Conservation (phyloP, 805 yeast species). For the Dipodascopsis tothii region DNA sequence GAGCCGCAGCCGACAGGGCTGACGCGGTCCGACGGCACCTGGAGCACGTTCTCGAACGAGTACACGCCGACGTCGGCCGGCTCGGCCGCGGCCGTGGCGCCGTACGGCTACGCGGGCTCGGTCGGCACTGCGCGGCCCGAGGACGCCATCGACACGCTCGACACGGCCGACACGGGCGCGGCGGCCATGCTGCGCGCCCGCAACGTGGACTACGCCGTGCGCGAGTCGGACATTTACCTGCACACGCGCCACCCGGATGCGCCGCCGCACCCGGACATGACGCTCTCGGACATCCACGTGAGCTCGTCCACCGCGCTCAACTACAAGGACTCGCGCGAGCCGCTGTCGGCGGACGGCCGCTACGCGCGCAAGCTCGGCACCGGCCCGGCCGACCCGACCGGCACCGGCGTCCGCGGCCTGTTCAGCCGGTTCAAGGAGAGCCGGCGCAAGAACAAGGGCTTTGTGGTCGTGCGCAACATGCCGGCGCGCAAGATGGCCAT, state of each 20-base stretch:
- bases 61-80: no score
- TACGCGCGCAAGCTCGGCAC: constrained; percentile 22
- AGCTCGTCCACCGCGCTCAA: background rate
- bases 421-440: constrained; percentile 12
- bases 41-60: no score
- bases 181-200: background rate
- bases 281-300: background rate
- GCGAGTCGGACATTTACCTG: constrained; percentile 52
- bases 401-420: constrained; percentile 27
- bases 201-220: constrained; percentile 45
- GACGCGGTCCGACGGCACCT: no score
- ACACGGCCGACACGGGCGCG: background rate
- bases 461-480: constrained; percentile 25
- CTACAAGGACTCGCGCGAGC: constrained; percentile 14
- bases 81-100: background rate
- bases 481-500: constrained; percentile 8
- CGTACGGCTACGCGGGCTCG: background rate
- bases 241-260: constrained; percentile 1
- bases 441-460: constrained; percentile 14
- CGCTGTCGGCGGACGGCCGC: constrained; percentile 12
- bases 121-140: background rate
- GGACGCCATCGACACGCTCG: background rate
- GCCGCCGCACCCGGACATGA: background rate
- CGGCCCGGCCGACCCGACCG: constrained; percentile 26
- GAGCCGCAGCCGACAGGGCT: no score